Percentiles rank a stretch among this genome's conserved stretches.
These are phyloP conservation scores for Trypanosoma caninum DNA, from an alignment of 208 protist genomes.

Conservation along the genomic window DNA sequence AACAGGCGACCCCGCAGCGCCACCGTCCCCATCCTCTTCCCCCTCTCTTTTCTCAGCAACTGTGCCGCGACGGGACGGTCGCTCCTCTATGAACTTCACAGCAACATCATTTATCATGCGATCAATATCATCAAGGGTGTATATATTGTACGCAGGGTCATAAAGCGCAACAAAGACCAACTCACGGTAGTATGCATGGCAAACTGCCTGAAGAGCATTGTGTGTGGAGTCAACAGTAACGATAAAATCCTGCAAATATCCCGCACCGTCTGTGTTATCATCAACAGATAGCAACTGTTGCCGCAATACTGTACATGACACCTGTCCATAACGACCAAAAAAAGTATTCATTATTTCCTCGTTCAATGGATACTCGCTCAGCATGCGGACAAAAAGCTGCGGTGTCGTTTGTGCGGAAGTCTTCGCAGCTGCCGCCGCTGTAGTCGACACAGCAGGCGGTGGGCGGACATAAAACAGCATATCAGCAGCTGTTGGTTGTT, in stretches of 20 bases:
- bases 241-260: conserved; percentile 79
- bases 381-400: conserved; percentile 80
- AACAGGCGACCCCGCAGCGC: not conserved
- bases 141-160: conserved; percentile 50
- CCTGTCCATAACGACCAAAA: conserved; percentile 89
- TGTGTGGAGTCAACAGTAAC: conserved; percentile 66
- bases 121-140: conserved; percentile 56
- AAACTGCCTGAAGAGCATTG: conserved; percentile 67
- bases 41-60: not conserved
- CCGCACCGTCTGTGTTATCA: not conserved
- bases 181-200: conserved; percentile 76
- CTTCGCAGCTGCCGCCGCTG: not conserved
- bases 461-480: conserved; percentile 50
- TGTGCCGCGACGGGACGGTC: not conserved
- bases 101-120: conserved; percentile 29
- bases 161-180: conserved; percentile 78
- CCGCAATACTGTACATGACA: conserved; percentile 45
- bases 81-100: conserved; percentile 17
- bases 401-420: conserved; percentile 15
- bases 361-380: conserved; percentile 52
- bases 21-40: conserved; percentile 2
- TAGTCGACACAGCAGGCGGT: not conserved
- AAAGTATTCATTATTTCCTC: conserved; percentile 86
- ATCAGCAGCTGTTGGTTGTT: not conserved
- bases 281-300: conserved; percentile 25